Conservation (phyloP, 257 asterid genomes). For the Verbena officinalis region DNA sequence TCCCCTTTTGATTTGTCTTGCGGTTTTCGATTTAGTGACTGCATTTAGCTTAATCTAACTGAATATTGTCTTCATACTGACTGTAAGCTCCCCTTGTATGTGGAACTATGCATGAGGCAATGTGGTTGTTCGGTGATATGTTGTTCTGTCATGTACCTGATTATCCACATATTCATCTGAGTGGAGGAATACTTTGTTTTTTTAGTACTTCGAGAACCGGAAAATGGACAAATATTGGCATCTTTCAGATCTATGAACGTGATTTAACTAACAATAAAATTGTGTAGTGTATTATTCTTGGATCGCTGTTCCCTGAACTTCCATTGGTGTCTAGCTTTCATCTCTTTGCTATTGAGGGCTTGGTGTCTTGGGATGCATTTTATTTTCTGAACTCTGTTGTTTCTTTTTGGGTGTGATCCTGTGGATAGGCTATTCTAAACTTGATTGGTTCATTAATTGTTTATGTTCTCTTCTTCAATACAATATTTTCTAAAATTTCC, state of each 20-base stretch:
- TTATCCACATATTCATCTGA: background rate
- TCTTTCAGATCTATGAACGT: slow-evolving; percentile 1
- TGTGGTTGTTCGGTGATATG: background rate
- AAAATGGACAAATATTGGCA: background rate
- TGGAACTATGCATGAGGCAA: background rate
- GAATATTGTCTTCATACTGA: background rate
- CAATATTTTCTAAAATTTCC: slow-evolving; percentile 5
- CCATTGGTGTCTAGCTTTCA: slow-evolving; percentile 13
- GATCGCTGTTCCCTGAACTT: background rate
- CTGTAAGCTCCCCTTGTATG: background rate
- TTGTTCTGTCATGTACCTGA: background rate
- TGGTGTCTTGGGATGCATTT: slow-evolving; percentile 11
- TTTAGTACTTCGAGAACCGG: background rate
- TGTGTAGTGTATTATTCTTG: slow-evolving; percentile 16
- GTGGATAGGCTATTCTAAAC: slow-evolving; percentile 10
- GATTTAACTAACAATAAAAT: background rate
- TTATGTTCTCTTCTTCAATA: background rate
- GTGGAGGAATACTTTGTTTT: background rate
- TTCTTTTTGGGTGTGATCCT: slow-evolving; percentile 6
- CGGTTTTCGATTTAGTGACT: background rate
- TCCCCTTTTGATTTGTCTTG: background rate
- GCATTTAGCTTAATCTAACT: slow-evolving; percentile 8
- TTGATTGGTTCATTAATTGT: slow-evolving; percentile 10
- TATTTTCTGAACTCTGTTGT: slow-evolving; percentile 5
- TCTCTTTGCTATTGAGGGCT: slow-evolving; percentile 8